Evolutionary conservation across 1,284 basidiomycete genomes (phyloP), one percentile per base, ranked within the genome.

Genomic region (Quambalaria eucalypti): DNA sequence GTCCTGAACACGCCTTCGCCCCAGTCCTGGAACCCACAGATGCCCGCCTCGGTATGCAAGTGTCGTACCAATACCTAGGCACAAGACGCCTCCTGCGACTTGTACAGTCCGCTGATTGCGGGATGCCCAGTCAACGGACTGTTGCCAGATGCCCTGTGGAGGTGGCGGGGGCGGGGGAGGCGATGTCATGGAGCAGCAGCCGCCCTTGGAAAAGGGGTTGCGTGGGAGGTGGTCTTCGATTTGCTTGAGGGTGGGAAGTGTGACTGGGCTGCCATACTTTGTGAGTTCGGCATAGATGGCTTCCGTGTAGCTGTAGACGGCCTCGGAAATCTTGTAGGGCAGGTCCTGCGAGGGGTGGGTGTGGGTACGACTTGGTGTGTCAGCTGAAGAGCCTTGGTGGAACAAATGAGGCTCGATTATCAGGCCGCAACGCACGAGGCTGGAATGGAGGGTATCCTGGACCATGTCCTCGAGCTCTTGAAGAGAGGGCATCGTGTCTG

Each of bases 381-480:
- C 16, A 14, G 23, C n/a, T 30, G n/a, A 23, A 10, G 25, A 52
- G n/a, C 16, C 2, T 33, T 2, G 2, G 9, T 4, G 16, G 28
- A 2, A n/a, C 19, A 2, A 12, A 4, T 47, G 4, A 7, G 12
- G 4, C 12, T 7, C 26, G 19, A 10, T 29, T 26, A 7, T n/a
- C n/a, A 38, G 14, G 2, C 5, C 2, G 23, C 21, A 16, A 2
- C 16, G 9, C 12, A 2, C 5, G 6, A 70, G 31, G 30, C 66
- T 61, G 51, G 54, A 54, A 16, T 64, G 54, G 6, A 70, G 38
- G 33, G 61, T 59, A 29, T 62, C 56, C 61, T 68, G 66, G 54
- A 71, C 61, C 50, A 67, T 68, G 38, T 66, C 59, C 21, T 71
- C 69, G 46, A 71, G 57, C 44, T 69, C 68, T n/a, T 55, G 52